Base-by-base conservation (phyloP, 192 early-diverging fungal genomes). In the Gaertneriomyces sp. region DNA sequence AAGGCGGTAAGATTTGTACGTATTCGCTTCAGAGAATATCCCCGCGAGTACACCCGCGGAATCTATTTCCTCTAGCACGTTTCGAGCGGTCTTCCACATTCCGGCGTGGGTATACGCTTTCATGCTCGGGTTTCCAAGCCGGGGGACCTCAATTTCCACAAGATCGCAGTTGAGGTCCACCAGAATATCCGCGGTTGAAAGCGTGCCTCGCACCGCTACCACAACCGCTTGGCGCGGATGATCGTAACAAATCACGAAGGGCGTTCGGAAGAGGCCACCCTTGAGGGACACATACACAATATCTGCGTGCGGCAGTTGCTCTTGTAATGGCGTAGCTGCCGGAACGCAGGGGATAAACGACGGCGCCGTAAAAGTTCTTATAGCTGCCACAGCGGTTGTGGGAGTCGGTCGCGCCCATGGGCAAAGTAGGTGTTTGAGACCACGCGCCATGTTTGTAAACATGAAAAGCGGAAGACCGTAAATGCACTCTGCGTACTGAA, bases 391-490 rank as follows among this genome's bases (percentile, higher is more conserved):
- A 54, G 50, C 60, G 40, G 42, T 53, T 19, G 33, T 45, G 8
- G 65, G 61, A 11, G 73, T 60, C 4, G 10, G n/a, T 6, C 55
- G 57, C 38, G 56, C 58, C 19, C 69, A 63, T 33, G 79, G 79
- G 45, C 76, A 74, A 41, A 45, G 65, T 14, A 81, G 49, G 39
- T 66, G 59, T 17, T 52, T 45, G 5, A 73, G 25, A 6, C 75
- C 72, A 44, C 63, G 61, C 12, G 33, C 44, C 17, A 69, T 68
- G 65, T 78, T 78, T 19, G 66, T 64, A 14, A 77, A 68, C 65
- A 76, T 68, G 51, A 74, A 78, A 16, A 81, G 60, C 10, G 79
- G 79, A 12, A 81, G 63, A 14, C 79, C 79, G 58, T 81, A 81
- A 14, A 78, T 81, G 56, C 73, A 63, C 59, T 76, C 74, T 3